Conservation (phyloP, 257 asterid genomes). For the Przewalskia tangutica region DNA sequence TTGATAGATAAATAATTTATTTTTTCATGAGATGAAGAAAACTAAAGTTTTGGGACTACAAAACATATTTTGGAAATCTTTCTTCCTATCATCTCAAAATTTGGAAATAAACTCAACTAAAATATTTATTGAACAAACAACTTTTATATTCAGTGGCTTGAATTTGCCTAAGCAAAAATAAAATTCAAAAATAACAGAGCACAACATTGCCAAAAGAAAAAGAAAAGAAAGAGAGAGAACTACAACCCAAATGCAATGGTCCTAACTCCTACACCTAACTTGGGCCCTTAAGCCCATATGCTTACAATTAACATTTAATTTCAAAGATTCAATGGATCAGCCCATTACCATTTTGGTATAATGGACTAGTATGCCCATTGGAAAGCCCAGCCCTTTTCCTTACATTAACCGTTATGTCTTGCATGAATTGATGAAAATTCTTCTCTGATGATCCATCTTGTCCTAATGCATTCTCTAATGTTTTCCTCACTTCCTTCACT, state of each 20-base stretch:
- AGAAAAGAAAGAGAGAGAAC: not conserved
- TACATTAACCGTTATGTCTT: slow-evolving; percentile 32
- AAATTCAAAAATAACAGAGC: not conserved
- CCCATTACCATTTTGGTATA: slow-evolving; percentile 4
- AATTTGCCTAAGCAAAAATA: not conserved
- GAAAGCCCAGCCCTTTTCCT: slow-evolving; percentile 22
- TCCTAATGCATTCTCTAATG: slow-evolving; percentile 36
- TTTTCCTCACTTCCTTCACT: slow-evolving; percentile 35
- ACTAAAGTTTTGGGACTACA: too few relatives aligned
- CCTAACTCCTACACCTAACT: not conserved
- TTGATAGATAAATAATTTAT: too few relatives aligned
- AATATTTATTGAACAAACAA: not conserved
- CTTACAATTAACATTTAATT: not conserved
- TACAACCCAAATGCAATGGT: not conserved
- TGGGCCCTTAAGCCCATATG: not conserved
- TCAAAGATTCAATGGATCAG: not conserved
- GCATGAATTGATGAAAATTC: slow-evolving; percentile 34
- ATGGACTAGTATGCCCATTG: slow-evolving; percentile 8
- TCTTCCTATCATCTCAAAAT: not conserved
- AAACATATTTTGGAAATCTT: too few relatives aligned
- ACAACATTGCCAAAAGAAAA: not conserved
- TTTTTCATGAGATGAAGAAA: too few relatives aligned
- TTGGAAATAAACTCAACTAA: not conserved
- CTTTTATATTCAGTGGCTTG: not conserved
- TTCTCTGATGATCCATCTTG: slow-evolving; percentile 48